Evolutionary conservation across 441 rosid genomes (phyloP).

Genomic region (Erodium trifolium): DNA sequence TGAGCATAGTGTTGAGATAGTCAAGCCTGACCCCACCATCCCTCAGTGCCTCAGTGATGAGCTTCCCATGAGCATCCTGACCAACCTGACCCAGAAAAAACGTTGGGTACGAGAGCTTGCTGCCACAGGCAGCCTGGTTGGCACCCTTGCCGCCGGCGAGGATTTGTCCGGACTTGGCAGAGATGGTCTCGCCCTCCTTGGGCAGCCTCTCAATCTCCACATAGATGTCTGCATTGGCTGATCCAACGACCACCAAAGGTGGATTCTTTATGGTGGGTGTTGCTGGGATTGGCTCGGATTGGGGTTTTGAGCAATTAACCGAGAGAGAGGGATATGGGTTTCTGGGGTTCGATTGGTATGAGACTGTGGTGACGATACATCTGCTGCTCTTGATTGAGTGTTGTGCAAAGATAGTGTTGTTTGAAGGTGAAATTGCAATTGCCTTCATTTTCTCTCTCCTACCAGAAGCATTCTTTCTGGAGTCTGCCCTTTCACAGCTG

Average conservation of each 20-base stretch:
- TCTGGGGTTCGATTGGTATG: constrained; percentile 15
- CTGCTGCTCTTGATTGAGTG: constrained; percentile 18
- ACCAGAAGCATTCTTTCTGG: neutral
- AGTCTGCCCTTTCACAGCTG: neutral
- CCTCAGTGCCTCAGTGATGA: constrained; percentile 49
- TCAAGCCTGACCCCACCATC: constrained; percentile 55
- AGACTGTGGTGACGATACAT: constrained; percentile 12
- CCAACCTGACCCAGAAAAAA: constrained; percentile 79
- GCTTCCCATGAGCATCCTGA: constrained; percentile 67
- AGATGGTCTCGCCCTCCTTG: constrained; percentile 63
- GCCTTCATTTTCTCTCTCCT: constrained; percentile 29
- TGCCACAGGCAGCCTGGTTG: constrained; percentile 85
- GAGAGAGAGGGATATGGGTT: constrained; percentile 29
- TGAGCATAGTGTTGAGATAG: constrained; percentile 32
- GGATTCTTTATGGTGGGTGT: constrained; percentile 17
- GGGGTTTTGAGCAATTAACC: constrained; percentile 15
- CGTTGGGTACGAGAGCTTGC: constrained; percentile 58
- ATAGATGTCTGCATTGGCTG: constrained; percentile 76
- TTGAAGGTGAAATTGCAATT: constrained; percentile 32
- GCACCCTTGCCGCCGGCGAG: constrained; percentile 95
- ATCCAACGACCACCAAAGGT: constrained; percentile 77
- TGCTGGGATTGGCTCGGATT: neutral
- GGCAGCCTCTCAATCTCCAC: constrained; percentile 80
- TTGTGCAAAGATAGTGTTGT: constrained; percentile 11
- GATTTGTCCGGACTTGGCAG: constrained; percentile 61